phyloP scores from a whole-genome alignment of 1,284 basidiomycete genomes.

The Ceratobasidium sp. region DNA sequence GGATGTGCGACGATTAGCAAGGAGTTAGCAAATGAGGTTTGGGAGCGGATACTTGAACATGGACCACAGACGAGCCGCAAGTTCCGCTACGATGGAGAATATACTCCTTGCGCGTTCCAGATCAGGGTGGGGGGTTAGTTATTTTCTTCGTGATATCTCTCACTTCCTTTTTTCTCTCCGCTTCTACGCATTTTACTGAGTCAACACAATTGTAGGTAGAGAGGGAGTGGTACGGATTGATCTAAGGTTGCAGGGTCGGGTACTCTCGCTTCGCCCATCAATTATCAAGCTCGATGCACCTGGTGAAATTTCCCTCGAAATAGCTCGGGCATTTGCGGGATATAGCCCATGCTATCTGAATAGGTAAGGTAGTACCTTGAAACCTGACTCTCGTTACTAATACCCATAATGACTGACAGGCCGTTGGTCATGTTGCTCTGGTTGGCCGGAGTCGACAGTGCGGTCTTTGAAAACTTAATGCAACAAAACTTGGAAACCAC shows the following conservation, averaged over 20 bases:
- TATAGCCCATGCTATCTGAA: slow-evolving; percentile 68
- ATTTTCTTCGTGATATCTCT: not conserved
- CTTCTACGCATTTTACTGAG: too few relatives aligned
- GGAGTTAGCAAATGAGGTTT: slow-evolving; percentile 41
- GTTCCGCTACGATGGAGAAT: not conserved
- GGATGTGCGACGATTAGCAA: slow-evolving; percentile 47
- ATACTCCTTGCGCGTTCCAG: slow-evolving; percentile 58
- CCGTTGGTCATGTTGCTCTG: slow-evolving; percentile 27
- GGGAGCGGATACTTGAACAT: slow-evolving; percentile 35
- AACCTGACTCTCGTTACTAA: slow-evolving; percentile 56
- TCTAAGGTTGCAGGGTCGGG: slow-evolving; percentile 53
- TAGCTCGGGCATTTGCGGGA: slow-evolving; percentile 64
- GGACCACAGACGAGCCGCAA: slow-evolving; percentile 6
- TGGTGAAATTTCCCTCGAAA: slow-evolving; percentile 63
- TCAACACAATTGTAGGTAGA: too few relatives aligned
- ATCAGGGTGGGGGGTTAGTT: slow-evolving; percentile 73
- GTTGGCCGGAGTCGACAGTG: not conserved
- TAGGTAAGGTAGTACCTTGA: slow-evolving; percentile 54
- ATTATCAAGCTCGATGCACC: slow-evolving; percentile 75
- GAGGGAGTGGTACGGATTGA: slow-evolving; percentile 78
- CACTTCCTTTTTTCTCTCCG: too few relatives aligned
- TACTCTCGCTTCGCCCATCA: slow-evolving; percentile 69
- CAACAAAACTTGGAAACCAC: slow-evolving; percentile 58
- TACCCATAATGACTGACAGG: slow-evolving; percentile 58
- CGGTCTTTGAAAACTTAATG: slow-evolving; percentile 45